Base-by-base conservation (phyloP, 139 green algal genomes). In the Yamagishiella unicocca region DNA sequence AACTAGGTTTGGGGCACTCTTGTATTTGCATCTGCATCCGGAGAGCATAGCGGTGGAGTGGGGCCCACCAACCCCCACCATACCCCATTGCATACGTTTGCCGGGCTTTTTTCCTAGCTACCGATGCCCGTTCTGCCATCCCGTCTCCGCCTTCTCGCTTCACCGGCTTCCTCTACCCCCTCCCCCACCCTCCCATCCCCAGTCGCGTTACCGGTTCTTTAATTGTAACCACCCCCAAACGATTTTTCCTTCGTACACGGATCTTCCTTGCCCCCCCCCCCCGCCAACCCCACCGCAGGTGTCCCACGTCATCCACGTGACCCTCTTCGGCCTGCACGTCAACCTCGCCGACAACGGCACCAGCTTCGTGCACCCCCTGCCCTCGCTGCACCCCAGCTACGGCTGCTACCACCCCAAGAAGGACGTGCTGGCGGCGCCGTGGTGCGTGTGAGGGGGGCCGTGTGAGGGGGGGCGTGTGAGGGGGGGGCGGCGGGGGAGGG, bases 341-440 rank as follows among this genome's bases (percentile, higher is more conserved):
- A 43, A 88, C 53, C 35, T 88, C 22, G 25, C 40, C 31, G 35
- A 84, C 37, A 43, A 62, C 38, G 29, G 25, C 37, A 73, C 61
- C 46, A 87, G 66, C 40, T 89, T 89, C 83, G 72, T 89, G 55
- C 0, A 43, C 12, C 83, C 83, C 4, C 25, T n/a, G n/a, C 79
- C 79, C 10, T 22, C 29, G 25, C 54, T 43, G 35, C 61, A 90
- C 75, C 76, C 66, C 43, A 22, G 8, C 27, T 50, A 87, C 50
- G 83, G 38, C 31, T 93, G 90, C 75, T 58, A 55, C 53, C 61
- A 80, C 38, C 87, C 90, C 6, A 54, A 54, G n/a, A 75, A 89
- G 31, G 90, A 93, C 37, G 64, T 91, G 21, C 71, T 93, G 43
- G 84, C 84, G 61, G 70, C 90, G 31, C 90, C 90, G 2, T 62